Evolutionary conservation across 208 protist genomes (phyloP), one percentile per base, ranked within the genome.

Genomic region (Crithidia thermophila): DNA sequence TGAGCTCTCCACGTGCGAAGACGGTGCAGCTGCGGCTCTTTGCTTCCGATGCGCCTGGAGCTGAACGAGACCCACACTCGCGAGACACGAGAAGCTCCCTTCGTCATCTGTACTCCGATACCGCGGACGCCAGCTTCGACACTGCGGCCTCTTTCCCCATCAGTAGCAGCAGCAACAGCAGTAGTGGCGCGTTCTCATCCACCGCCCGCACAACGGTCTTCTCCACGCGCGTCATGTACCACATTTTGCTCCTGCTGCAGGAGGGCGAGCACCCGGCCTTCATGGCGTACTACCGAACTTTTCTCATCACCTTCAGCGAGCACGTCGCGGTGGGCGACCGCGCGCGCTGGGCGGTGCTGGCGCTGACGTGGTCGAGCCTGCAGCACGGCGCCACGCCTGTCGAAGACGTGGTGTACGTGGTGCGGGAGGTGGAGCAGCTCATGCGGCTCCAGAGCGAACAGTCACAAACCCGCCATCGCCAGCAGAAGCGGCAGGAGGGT

Each of bases 171-270:
- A n/a, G n/a, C n/a, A n/a, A n/a, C n/a, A n/a, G n/a, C n/a, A 39
- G 53, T 10, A 5, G 14, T 60, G n/a, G 14, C 16, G 53, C 28
- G 30, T 7, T 36, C 39, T 45, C 11, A 33, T 7, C 28, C 18
- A 21, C 51, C 30, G 13, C 45, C 18, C 10, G 7, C 20, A 36
- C 39, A 20, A 65, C 63, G 27, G 72, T 76, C 23, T 64, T 90
- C 25, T 87, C 90, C 27, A 30, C 75, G n/a, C 77, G 90, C 10
- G 88, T 90, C 57, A 58, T 79, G 21, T 42, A 82, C 59, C 74
- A 82, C 40, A 30, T 87, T 18, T 69, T 95, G 68, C 78, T 86
- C 28, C 57, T 90, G 16, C 66, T 95, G 31, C 87, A 95, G 49
- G 90, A 93, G 62, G 63, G 65, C 33, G 86, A 91, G 62, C 77